Evolutionary conservation across 2,329 filamentous ascomycete species (phyloP), one percentile per base, ranked within the genome.

Genomic region (Karstenula rhodostoma): DNA sequence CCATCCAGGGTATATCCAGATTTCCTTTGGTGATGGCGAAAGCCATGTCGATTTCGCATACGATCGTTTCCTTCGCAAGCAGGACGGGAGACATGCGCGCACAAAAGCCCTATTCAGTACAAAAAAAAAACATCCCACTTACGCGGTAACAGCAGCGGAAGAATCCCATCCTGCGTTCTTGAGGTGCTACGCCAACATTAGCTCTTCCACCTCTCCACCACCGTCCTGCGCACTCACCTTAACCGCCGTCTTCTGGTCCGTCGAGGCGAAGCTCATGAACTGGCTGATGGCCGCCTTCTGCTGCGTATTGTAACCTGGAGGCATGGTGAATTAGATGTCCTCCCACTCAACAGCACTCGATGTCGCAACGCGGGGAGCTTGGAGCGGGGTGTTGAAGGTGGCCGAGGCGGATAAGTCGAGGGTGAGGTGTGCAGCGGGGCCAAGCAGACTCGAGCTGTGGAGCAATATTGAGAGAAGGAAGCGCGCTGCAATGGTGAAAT

Each of bases 141-240:
- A 84, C 82, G 74, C 71, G 67, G 84, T 82, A 27, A 83, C 76
- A 33, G 82, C 82, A 17, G 68, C 69, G 42, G 79, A 69, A 25
- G 77, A 67, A 63, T 82, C 80, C 82, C 82, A 84, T 52, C 74
- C 77, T 60, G 79, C 71, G 61, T 74, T 76, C 68, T 82, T 83
- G 47, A 84, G 75, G 57, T 79, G 57, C 70, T 82, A 66, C 33
- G 23, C 22, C 17, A 4, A 4, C 32, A 51, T 62, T 65, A 64
- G 59, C 57, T 42, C 42, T 33, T 13, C 47, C 32, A 35, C n/a
- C 22, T 25, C 19, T 10, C 10, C 10, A 53, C 8, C 19, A 25
- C 32, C 29, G 19, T 19, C 15, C 12, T 8, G 3, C 22, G 13
- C 7, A 73, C 73, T 66, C 59, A 76, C 72, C 55, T 65, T 61